Conservation (phyloP, 148 eudicot species). For the Rhododendron williamsianum region DNA sequence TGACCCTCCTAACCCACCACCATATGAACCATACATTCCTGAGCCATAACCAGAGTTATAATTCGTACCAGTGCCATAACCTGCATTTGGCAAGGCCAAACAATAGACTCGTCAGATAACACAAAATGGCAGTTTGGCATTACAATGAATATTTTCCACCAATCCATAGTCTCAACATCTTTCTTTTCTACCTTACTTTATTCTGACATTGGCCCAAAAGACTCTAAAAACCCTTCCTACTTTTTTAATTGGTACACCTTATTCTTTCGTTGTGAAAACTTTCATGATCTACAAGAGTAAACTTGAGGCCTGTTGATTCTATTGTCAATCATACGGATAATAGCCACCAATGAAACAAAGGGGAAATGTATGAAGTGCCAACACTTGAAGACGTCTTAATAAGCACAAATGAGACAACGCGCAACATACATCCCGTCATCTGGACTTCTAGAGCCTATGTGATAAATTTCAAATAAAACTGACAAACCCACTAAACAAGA, state of each 20-base stretch:
- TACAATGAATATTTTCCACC: not conserved
- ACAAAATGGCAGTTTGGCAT: conserved; percentile 1
- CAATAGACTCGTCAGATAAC: conserved; percentile 6
- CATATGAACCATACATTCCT: conserved; percentile 66
- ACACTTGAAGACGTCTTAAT: not conserved
- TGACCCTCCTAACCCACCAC: conserved; percentile 50
- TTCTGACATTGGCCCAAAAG: not conserved
- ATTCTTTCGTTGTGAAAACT: not conserved
- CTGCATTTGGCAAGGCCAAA: conserved; percentile 33
- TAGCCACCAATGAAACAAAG: not conserved
- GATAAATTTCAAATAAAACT: not conserved
- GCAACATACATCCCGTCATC: not conserved
- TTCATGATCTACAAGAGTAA: not conserved
- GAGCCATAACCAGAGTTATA: conserved; percentile 62
- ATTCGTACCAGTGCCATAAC: conserved; percentile 53
- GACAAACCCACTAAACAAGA: not conserved
- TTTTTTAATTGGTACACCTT: not conserved
- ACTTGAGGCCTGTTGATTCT: not conserved
- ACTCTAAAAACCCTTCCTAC: not conserved
- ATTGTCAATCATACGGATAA: not conserved
- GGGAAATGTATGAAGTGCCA: not conserved
- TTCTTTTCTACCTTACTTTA: not conserved
- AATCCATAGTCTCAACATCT: not conserved
- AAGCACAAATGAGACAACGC: not conserved
- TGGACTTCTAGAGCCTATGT: not conserved